Conservation (phyloP, 441 rosid species). For the Arabidopsis lyrata region DNA sequence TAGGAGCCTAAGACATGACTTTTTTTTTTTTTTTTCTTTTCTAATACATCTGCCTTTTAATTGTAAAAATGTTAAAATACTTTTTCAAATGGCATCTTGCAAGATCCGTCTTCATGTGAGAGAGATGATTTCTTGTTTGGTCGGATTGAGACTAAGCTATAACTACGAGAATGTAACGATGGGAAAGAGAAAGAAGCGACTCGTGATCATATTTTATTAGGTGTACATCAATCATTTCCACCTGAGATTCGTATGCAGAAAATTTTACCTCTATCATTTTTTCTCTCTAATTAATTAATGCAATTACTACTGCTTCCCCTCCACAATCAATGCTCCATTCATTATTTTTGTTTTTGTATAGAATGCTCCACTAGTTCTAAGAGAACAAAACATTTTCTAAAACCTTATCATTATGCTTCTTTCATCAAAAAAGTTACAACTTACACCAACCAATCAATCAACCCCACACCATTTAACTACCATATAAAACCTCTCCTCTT, state of each 20-base stretch:
- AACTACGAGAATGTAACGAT: conserved; percentile 41
- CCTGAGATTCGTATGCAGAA: conserved; percentile 27
- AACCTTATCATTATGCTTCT: conserved; percentile 20
- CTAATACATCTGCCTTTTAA: background rate
- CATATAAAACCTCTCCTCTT: background rate
- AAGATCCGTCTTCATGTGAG: conserved; percentile 11
- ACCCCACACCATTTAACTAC: conserved; percentile 35
- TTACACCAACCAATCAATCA: conserved; percentile 36
- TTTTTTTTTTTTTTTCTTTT: conserved; percentile 1
- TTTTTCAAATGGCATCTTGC: background rate
- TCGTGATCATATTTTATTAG: conserved; percentile 34
- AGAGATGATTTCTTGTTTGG: conserved; percentile 36
- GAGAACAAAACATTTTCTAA: conserved; percentile 14
- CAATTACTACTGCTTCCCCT: conserved; percentile 19
- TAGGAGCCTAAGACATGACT: background rate
- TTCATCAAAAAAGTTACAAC: conserved; percentile 21
- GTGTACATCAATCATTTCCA: conserved; percentile 38
- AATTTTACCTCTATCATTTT: conserved; percentile 6
- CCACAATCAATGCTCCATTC: conserved; percentile 39
- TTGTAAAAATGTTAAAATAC: background rate
- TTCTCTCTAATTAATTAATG: conserved; percentile 19
- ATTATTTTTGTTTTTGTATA: conserved; percentile 14
- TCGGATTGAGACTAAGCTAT: conserved; percentile 36
- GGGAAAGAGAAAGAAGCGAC: conserved; percentile 31
- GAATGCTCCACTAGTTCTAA: conserved; percentile 22